These are phyloP conservation scores for Fusarium hostae DNA, from an alignment of 2,329 filamentous ascomycete species.

Conservation along the genomic window DNA sequence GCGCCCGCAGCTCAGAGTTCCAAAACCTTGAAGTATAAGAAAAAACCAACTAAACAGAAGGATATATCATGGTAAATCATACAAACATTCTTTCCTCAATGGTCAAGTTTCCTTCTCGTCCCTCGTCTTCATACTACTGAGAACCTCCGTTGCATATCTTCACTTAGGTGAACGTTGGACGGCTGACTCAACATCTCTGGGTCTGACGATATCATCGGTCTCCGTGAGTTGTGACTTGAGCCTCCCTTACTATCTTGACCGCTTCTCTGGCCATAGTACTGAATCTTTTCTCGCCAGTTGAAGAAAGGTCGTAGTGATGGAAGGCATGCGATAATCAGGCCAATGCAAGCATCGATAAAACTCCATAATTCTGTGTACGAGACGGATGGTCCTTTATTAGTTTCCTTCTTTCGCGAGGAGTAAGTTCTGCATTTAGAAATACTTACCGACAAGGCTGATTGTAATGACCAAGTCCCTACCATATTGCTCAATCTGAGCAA, in stretches of 20 bases:
- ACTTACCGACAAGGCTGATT: conserved; percentile 7
- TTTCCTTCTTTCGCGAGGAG: accelerated
- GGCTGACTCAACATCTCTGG: not conserved
- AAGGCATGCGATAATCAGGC: conserved; percentile 16
- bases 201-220: not conserved
- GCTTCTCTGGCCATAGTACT: conserved; percentile 1
- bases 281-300: not conserved
- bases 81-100: not conserved
- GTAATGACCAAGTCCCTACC: conserved; percentile 2
- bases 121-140: not conserved
- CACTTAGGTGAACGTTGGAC: not conserved
- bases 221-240: not conserved
- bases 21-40: not conserved
- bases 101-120: accelerated
- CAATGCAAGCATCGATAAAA: conserved; percentile 10
- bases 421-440: accelerated
- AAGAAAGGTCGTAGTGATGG: conserved; percentile 20
- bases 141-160: not conserved
- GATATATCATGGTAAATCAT: not conserved
- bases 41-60: not conserved
- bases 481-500: not conserved
- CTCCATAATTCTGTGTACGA: conserved; percentile 1
- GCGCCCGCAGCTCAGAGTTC: no score
- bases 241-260: not conserved
- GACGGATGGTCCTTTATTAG: accelerated